Percentiles rank a stretch among this genome's conserved stretches.
These are phyloP conservation scores for Colletotrichum karsti DNA, from an alignment of 2,329 filamentous ascomycete species.

Conservation along the genomic window DNA sequence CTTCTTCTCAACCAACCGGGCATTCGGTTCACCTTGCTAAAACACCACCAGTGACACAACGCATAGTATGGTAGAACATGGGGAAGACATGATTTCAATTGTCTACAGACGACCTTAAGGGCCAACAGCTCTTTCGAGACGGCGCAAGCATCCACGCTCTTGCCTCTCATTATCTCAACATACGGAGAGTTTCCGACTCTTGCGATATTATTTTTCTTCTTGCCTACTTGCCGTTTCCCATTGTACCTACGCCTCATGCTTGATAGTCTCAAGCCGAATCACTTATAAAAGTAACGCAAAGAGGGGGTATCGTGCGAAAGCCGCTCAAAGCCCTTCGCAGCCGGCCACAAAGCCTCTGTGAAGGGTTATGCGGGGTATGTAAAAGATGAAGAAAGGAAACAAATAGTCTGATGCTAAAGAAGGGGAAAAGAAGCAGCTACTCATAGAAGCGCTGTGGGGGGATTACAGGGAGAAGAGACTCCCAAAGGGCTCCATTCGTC, in stretches of 20 bases:
- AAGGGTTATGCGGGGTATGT: conserved; percentile 6
- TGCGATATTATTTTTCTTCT: conserved; percentile 12
- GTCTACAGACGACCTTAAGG: conserved; percentile 7
- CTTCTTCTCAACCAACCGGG: no score
- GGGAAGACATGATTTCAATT: neutral
- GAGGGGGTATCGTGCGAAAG: conserved; percentile 27
- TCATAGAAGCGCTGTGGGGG: neutral
- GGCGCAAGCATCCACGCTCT: neutral
- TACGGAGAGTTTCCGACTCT: neutral
- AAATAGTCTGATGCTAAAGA: conserved; percentile 12
- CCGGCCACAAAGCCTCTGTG: neutral
- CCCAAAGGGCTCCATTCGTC: neutral
- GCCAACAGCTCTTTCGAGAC: conserved; percentile 11
- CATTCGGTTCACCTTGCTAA: no score
- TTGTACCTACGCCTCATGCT: conserved; percentile 22
- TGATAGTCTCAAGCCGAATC: conserved; percentile 18
- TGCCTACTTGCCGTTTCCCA: conserved; percentile 27
- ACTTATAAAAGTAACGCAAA: conserved; percentile 28
- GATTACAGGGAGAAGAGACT: conserved; percentile 6
- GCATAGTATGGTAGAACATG: no score
- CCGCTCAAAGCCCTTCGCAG: conserved; percentile 7
- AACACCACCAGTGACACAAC: no score
- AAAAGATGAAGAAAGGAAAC: conserved; percentile 22
- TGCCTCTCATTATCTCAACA: conserved; percentile 3
- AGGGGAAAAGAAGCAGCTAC: neutral